Base-by-base conservation (phyloP, 78 protist genomes). In the Anaeramoeba flamelloides region DNA sequence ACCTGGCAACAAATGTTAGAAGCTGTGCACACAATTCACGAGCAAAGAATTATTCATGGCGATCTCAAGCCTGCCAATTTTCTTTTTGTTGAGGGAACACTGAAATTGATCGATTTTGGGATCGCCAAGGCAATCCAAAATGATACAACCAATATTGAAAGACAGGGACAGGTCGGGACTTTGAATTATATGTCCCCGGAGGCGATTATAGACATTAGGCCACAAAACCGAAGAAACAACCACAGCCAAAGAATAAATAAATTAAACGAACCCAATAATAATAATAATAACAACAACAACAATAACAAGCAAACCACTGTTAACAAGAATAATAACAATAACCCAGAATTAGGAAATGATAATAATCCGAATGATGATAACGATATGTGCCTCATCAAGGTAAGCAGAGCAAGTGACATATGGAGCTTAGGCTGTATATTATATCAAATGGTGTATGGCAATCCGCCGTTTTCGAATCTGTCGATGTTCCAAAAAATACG, bases 41-140 rank as follows among this genome's bases (percentile, higher is more conserved):
- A 93, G 34, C 82, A 87, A 40, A 74, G 92, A n/a, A 92, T 95
- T 22, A 83, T 95, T 2, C 98, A 95, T 80, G 77, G 86, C 2
- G 98, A 95, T 79, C 83, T 95, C 36, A 95, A 95, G 79, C 98
- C 98, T 0, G 95, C 97, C 37, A 95, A 95, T 82, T 95, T 95
- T 2, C 81, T 95, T 0, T 41, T 88, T 26, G 96, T 95, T 32
- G 74, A 83, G 34, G 97, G 96, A 17, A 1, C 34, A 65, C 86
- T 95, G 36, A 95, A 94, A 85, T 86, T 95, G 38, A 95, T 95
- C 12, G 98, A 95, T 87, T 95, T 95, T 81, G 98, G 98, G 41
- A 95, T 95, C 39, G 98, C 98, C 3, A 90, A 92, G 88, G 83
- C 36, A 26, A 0, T 77, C 2, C 17, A 1, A 3, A 3, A 65